Evolutionary conservation across 192 early-diverging fungal genomes (phyloP).

Genomic region (Dissophora ornata): DNA sequence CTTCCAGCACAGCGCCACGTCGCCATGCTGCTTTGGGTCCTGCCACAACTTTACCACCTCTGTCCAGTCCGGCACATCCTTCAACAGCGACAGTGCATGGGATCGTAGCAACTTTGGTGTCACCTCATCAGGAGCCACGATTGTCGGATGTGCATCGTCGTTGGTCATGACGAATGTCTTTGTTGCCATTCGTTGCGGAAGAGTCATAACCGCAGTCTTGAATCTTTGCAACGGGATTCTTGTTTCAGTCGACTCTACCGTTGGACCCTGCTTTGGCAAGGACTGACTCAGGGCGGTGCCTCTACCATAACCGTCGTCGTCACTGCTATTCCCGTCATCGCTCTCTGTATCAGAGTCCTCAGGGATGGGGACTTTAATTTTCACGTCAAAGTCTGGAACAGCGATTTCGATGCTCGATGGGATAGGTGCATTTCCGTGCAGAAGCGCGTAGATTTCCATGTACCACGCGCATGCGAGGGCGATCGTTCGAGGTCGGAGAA

Average conservation of each 20-base stretch:
- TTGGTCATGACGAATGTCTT: constrained; percentile 38
- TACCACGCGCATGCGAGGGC: constrained; percentile 50
- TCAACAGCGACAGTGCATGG: constrained; percentile 39
- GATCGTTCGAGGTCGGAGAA: constrained; percentile 39
- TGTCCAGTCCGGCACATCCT: constrained; percentile 46
- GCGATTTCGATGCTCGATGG: constrained; percentile 44
- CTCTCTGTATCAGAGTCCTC: constrained; percentile 30
- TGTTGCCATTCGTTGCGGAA: constrained; percentile 27
- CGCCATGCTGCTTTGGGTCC: constrained; percentile 29
- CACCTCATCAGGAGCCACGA: constrained; percentile 45
- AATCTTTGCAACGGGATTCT: constrained; percentile 10
- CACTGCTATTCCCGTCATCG: constrained; percentile 4
- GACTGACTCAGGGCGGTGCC: constrained; percentile 1
- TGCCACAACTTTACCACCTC: constrained; percentile 50
- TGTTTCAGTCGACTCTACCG: background rate
- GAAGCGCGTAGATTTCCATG: constrained; percentile 37
- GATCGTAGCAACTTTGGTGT: constrained; percentile 41
- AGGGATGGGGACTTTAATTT: constrained; percentile 52
- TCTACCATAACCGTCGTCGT: background rate
- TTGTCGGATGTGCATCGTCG: constrained; percentile 25
- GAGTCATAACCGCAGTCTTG: constrained; percentile 8
- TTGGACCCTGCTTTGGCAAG: constrained; percentile 2
- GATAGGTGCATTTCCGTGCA: constrained; percentile 24
- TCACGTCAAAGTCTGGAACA: constrained; percentile 55
- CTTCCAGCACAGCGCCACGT: constrained; percentile 57